Percentiles rank a stretch among this genome's conserved stretches.
Evolutionary conservation across 2,329 filamentous ascomycete genomes (phyloP).

Genomic region (Sordariomycetes sp.): DNA sequence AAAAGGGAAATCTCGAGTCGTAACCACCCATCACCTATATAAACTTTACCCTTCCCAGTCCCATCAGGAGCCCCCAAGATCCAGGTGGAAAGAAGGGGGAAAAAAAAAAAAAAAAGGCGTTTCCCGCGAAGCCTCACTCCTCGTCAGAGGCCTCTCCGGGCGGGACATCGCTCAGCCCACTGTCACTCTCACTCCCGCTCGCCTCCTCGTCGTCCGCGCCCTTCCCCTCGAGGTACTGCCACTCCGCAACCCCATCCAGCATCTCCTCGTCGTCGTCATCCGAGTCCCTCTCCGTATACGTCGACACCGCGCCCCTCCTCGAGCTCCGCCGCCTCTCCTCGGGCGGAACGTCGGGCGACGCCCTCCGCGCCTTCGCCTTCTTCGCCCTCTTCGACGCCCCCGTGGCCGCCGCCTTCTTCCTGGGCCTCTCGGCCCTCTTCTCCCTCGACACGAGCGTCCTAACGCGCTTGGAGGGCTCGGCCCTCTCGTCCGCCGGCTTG

Average conservation of each 20-base stretch:
- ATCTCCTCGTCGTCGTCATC: slow-evolving; percentile 48
- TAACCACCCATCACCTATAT: neutral
- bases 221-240: slow-evolving; percentile 31
- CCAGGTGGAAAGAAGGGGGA: too few species aligned
- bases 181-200: slow-evolving; percentile 7
- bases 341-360: slow-evolving; percentile 2
- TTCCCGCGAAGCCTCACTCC: neutral
- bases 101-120: neutral
- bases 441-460: slow-evolving; percentile 13
- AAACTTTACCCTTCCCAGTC: neutral
- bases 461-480: slow-evolving; percentile 25
- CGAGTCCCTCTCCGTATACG: slow-evolving; percentile 43
- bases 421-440: slow-evolving; percentile 1
- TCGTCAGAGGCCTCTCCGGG: neutral
- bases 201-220: slow-evolving; percentile 9
- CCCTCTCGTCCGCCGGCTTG: slow-evolving; percentile 36
- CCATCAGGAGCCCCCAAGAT: too few species aligned
- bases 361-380: slow-evolving; percentile 3
- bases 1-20: neutral
- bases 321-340: slow-evolving; percentile 42
- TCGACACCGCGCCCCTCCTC: slow-evolving; percentile 30
- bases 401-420: slow-evolving; percentile 3
- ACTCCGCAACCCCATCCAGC: slow-evolving; percentile 45
- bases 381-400: slow-evolving; percentile 9
- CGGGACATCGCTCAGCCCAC: neutral